Base-by-base conservation (phyloP, 2,329 filamentous ascomycete genomes). In the Talaromyces amestolkiae region DNA sequence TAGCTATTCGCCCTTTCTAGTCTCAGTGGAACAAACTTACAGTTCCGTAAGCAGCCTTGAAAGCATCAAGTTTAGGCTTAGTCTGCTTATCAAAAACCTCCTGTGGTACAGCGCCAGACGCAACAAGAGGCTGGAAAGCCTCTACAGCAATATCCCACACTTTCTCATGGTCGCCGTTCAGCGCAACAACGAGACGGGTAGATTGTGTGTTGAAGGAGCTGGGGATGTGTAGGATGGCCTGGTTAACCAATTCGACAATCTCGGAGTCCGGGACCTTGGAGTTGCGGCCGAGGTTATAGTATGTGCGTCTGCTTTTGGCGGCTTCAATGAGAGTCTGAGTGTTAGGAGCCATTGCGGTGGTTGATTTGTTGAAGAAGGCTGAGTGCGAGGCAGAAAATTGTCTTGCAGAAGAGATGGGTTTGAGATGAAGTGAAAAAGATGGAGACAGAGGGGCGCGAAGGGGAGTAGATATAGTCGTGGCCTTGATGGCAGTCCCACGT, bases 201-300 rank as follows among this genome's bases (percentile, higher is more conserved):
- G 88, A 88, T 83, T 97, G 93, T 49, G 88, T 91, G 87, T 97
- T 97, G 89, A 97, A 97, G 69, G 89, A 88, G 61, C 87, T 90
- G 49, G 93, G 93, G 1, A 89, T 84, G 77, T 92, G 84, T 66
- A 87, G 82, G 70, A 95, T 82, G 63, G 87, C 83, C 13, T 73
- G 68, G 62, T 77, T 72, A 41, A 79, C 75, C 35, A 79, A 72
- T 58, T 75, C 72, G 59, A 77, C 73, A 65, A 79, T 71, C 68
- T 75, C 71, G 41, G 73, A 70, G 68, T 79, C 77, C 3, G 75
- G 65, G 43, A 78, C 74, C 39, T 76, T 72, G 60, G 72, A 74
- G 33, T 73, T 70, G 61, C 73, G 74, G 63, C 73, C 73, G 27
- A 79, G 73, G 22, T 73, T 59, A 68, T 79, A 79, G 67, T 77